phyloP scores from a whole-genome alignment of 441 rosid species.

The Gossypium davidsonii region DNA sequence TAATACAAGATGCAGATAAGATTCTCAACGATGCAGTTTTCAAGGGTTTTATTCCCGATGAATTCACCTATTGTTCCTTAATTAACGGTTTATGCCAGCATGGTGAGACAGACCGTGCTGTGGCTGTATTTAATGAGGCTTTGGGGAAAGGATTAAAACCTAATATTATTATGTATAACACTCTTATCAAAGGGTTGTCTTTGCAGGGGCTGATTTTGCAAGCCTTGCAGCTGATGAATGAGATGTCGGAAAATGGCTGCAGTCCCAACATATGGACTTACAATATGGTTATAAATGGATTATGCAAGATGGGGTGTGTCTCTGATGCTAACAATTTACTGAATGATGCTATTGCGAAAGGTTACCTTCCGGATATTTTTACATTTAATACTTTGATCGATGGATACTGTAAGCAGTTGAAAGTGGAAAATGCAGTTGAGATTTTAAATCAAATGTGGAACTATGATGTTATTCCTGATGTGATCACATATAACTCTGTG shows the following conservation, averaged over 20 bases:
- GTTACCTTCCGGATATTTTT: constrained; percentile 69
- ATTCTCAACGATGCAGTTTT: constrained; percentile 58
- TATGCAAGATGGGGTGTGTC: constrained; percentile 90
- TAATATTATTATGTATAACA: constrained; percentile 55
- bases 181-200: constrained; percentile 65
- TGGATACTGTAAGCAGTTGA: constrained; percentile 69
- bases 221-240: constrained; percentile 66
- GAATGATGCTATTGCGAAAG: constrained; percentile 62
- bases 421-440: constrained; percentile 66
- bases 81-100: constrained; percentile 65
- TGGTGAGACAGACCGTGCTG: constrained; percentile 63
- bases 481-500: constrained; percentile 79
- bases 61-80: constrained; percentile 68
- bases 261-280: constrained; percentile 72
- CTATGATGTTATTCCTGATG: constrained; percentile 66
- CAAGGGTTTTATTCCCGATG: constrained; percentile 76
- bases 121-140: constrained; percentile 58
- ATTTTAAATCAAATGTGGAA: constrained; percentile 58
- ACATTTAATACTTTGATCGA: constrained; percentile 88
- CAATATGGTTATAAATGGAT: constrained; percentile 69
- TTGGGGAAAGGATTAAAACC: constrained; percentile 55
- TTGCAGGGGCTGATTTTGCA: constrained; percentile 67
- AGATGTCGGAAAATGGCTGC: constrained; percentile 61
- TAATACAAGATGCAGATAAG: constrained; percentile 62
- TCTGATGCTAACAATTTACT: constrained; percentile 67